These are phyloP conservation scores for Penicillium roqueforti DNA, from an alignment of 495 filamentous ascomycete species.

Conservation along the genomic window DNA sequence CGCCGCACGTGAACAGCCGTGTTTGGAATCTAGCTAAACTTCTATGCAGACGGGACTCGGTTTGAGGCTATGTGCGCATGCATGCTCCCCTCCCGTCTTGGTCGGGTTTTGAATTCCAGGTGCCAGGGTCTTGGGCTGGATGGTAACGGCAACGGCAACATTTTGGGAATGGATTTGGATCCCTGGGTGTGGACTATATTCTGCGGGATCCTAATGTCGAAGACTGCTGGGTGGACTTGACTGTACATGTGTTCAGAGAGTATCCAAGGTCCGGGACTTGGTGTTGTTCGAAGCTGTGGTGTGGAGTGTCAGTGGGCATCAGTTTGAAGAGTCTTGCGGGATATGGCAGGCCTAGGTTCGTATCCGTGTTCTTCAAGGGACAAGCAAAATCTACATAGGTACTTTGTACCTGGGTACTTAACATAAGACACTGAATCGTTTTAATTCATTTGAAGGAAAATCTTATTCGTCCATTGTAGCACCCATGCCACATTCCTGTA, in stretches of 20 bases:
- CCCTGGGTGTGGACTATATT: background rate
- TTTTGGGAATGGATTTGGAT: background rate
- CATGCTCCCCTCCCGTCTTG: background rate
- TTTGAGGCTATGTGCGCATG: background rate
- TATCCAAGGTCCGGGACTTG: background rate
- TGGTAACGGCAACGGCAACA: background rate
- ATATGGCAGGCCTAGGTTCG: background rate
- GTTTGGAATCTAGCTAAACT: background rate
- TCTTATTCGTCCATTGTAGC: background rate
- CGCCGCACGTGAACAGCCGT: background rate
- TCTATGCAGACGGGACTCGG: background rate
- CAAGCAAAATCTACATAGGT: background rate
- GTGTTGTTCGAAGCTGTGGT: background rate
- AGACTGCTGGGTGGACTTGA: background rate
- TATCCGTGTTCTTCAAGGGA: background rate
- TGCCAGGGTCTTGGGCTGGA: background rate
- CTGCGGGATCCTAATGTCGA: background rate
- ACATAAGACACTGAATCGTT: background rate
- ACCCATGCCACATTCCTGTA: conserved; percentile 1
- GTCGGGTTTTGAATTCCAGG: background rate
- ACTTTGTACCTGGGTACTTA: background rate
- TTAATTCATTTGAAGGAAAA: background rate
- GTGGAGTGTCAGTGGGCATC: background rate
- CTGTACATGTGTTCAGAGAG: background rate
- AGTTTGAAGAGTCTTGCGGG: background rate